Conservation (phyloP, 768 basidiomycete genomes). For the Leucosporidium creatinivorum region DNA sequence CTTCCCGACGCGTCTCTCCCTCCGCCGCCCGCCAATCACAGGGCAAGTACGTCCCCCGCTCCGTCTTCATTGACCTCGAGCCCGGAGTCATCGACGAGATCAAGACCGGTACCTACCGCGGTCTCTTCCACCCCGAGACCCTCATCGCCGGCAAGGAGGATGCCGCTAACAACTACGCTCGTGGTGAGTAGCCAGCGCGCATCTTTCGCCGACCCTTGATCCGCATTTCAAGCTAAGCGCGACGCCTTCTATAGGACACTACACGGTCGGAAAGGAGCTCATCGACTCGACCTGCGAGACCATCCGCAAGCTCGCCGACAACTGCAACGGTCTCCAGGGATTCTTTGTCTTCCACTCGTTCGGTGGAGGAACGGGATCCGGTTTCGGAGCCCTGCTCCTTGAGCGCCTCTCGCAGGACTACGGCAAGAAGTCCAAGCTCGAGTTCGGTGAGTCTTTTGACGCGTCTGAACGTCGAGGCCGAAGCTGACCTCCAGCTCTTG, state of each 20-base stretch:
- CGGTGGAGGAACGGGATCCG: slow-evolving; percentile 98
- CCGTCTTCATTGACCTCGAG: slow-evolving; percentile 83
- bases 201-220: slow-evolving; percentile 3
- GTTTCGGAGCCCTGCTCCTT: slow-evolving; percentile 93
- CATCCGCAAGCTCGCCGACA: slow-evolving; percentile 91
- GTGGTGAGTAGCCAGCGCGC: slow-evolving; percentile 6
- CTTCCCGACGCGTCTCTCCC: neutral
- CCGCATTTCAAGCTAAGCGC: neutral
- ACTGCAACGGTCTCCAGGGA: slow-evolving; percentile 86
- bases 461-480: neutral
- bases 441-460: slow-evolving; percentile 84
- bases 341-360: slow-evolving; percentile 99
- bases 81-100: slow-evolving; percentile 98
- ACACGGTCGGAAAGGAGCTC: slow-evolving; percentile 92
- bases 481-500: neutral
- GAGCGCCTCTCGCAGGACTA: slow-evolving; percentile 97
- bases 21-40: neutral
- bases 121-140: slow-evolving; percentile 98
- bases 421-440: slow-evolving; percentile 98
- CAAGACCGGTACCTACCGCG: slow-evolving; percentile 86
- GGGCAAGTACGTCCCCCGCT: slow-evolving; percentile 64
- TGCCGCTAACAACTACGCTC: slow-evolving; percentile 93
- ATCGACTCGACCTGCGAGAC: slow-evolving; percentile 97
- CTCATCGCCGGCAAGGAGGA: slow-evolving; percentile 98
- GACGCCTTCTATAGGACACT: neutral